phyloP scores from a whole-genome alignment of 2,329 filamentous ascomycete genomes.

The Colletotrichum higginsianum region DNA sequence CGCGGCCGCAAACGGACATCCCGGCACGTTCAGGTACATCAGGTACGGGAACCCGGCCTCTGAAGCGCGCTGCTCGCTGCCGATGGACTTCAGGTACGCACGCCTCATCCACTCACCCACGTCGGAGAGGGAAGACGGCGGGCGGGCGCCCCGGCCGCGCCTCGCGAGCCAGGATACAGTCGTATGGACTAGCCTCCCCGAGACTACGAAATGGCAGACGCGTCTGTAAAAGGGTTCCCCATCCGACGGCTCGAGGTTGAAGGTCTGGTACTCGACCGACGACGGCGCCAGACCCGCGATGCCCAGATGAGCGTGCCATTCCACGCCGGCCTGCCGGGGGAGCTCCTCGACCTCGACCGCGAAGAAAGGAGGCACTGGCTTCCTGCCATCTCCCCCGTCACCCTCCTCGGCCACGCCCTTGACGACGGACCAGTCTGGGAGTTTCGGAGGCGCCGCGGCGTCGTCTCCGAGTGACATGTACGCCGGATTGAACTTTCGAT shows the following conservation, averaged over 20 bases:
- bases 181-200: constrained; percentile 31
- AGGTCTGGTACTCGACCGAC: constrained; percentile 29
- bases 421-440: constrained; percentile 68
- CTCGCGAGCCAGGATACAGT: constrained; percentile 32
- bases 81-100: constrained; percentile 29
- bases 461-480: constrained; percentile 59
- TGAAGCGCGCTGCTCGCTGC: neutral
- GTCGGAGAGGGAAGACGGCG: constrained; percentile 14
- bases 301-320: constrained; percentile 85
- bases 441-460: constrained; percentile 47
- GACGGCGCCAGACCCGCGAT: constrained; percentile 54
- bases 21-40: constrained; percentile 50
- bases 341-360: constrained; percentile 82
- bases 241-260: neutral
- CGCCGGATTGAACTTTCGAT: constrained; percentile 70
- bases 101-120: constrained; percentile 21
- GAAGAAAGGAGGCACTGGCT: constrained; percentile 76
- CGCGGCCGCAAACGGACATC: neutral
- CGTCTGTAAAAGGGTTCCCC: constrained; percentile 18
- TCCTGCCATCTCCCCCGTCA: constrained; percentile 44
- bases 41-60: constrained; percentile 48
- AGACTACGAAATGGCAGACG: constrained; percentile 27
- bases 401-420: constrained; percentile 52
- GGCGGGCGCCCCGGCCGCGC: neutral
- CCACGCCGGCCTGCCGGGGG: constrained; percentile 80